Percentiles rank a stretch among this genome's conserved stretches.
These are phyloP conservation scores for Tremellales sp. DNA, from an alignment of 1,284 basidiomycete species.

Conservation along the genomic window DNA sequence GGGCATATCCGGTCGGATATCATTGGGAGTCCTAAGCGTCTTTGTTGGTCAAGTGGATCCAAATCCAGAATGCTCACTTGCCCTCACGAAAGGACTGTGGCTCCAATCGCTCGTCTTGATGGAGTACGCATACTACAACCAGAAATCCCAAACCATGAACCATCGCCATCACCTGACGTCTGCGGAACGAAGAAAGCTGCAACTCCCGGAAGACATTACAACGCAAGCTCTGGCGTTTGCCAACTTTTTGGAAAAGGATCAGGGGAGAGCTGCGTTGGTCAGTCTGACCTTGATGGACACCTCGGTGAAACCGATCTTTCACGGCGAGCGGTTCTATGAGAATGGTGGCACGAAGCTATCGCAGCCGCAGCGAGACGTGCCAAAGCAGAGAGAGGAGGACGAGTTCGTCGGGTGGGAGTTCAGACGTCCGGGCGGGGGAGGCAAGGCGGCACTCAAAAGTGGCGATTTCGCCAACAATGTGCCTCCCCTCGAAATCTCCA, in stretches of 20 bases:
- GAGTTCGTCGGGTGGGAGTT: slow-evolving; percentile 42
- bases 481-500: slow-evolving; percentile 32
- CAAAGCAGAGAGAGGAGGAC: slow-evolving; percentile 10
- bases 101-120: slow-evolving; percentile 58
- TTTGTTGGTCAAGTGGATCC: slow-evolving; percentile 72
- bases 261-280: slow-evolving; percentile 41
- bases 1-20: slow-evolving; percentile 59
- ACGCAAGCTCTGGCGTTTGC: slow-evolving; percentile 57
- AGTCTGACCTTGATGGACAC: slow-evolving; percentile 30
- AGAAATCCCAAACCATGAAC: slow-evolving; percentile 48
- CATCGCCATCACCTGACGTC: slow-evolving; percentile 53
- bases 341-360: slow-evolving; percentile 18
- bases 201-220: slow-evolving; percentile 61
- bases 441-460: neutral
- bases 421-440: slow-evolving; percentile 11
- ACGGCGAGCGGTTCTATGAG: slow-evolving; percentile 31
- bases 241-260: slow-evolving; percentile 43
- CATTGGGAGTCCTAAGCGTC: slow-evolving; percentile 62
- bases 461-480: slow-evolving; percentile 24
- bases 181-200: slow-evolving; percentile 46
- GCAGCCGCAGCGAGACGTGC: slow-evolving; percentile 11
- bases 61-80: slow-evolving; percentile 63
- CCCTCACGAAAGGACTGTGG: slow-evolving; percentile 68
- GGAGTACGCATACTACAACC: slow-evolving; percentile 60
- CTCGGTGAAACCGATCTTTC: slow-evolving; percentile 40